These are phyloP conservation scores for Kazachstania bromeliacearum DNA, from an alignment of 805 yeast genomes.

Conservation along the genomic window DNA sequence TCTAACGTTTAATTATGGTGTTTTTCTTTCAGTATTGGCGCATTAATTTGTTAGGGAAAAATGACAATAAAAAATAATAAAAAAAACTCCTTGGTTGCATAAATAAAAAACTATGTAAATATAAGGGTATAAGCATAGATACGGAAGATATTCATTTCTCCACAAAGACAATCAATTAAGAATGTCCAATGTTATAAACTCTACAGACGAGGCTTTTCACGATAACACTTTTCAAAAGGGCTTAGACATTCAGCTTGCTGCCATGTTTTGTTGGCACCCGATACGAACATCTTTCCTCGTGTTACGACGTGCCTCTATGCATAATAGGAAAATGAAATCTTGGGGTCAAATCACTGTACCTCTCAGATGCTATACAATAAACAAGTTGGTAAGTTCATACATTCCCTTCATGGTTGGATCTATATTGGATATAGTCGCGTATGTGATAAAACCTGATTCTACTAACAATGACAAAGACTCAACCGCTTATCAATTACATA, in stretches of 20 bases:
- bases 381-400: constrained; percentile 7
- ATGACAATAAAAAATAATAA: no score
- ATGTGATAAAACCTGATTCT: constrained; percentile 17
- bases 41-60: no score
- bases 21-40: no score
- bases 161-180: no score
- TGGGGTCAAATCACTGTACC: background rate
- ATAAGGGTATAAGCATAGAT: no score
- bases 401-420: constrained; percentile 25
- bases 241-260: constrained; percentile 9
- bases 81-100: no score
- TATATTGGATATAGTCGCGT: constrained; percentile 21
- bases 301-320: constrained; percentile 1
- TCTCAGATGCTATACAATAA: background rate
- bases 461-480: constrained; percentile 5
- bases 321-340: background rate
- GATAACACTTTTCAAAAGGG: constrained; percentile 10
- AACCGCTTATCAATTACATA: constrained; percentile 20
- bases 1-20: no score
- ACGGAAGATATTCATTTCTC: no score
- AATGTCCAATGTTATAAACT: background rate
- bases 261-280: background rate
- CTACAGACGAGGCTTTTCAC: constrained; percentile 4
- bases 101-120: no score
- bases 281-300: background rate